Conservation (phyloP, 2,329 filamentous ascomycete genomes). For the Emydomyces testavorans region DNA sequence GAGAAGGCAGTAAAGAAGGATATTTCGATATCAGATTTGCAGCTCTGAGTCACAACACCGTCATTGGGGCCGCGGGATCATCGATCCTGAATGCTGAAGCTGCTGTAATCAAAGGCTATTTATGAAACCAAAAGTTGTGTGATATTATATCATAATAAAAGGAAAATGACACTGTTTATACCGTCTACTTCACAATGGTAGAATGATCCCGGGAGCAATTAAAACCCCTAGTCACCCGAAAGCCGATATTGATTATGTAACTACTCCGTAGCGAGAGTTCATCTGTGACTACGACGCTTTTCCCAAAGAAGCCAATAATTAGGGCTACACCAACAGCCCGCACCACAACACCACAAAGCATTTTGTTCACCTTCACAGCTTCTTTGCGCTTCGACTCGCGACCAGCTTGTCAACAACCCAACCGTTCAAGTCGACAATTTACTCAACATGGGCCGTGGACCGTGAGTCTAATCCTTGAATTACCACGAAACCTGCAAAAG, state of each 20-base stretch:
- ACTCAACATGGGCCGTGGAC: conserved; percentile 46
- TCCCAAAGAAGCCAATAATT: conserved; percentile 3
- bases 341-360: conserved; percentile 8
- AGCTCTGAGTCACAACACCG: conserved; percentile 78
- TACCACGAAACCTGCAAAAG: background rate
- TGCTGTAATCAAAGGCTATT: conserved; percentile 75
- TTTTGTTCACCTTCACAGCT: conserved; percentile 4
- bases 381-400: conserved; percentile 12
- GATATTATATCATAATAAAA: background rate
- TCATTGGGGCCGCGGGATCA: conserved; percentile 91
- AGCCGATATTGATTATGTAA: too few relatives aligned
- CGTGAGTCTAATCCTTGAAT: conserved; percentile 38
- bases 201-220: too few relatives aligned
- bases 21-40: conserved; percentile 95
- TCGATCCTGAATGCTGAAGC: conserved; percentile 92
- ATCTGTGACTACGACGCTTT: background rate
- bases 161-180: background rate
- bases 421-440: conserved; percentile 21
- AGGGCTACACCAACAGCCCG: conserved; percentile 9
- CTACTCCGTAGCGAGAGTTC: too few relatives aligned
- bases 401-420: conserved; percentile 16
- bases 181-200: background rate
- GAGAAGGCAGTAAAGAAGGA: conserved; percentile 66
- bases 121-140: conserved; percentile 37
- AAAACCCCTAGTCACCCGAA: too few relatives aligned